Percentiles rank a stretch among this genome's conserved stretches.
phyloP scores from a whole-genome alignment of 208 protist genomes.

The Angomonas ambiguus region DNA sequence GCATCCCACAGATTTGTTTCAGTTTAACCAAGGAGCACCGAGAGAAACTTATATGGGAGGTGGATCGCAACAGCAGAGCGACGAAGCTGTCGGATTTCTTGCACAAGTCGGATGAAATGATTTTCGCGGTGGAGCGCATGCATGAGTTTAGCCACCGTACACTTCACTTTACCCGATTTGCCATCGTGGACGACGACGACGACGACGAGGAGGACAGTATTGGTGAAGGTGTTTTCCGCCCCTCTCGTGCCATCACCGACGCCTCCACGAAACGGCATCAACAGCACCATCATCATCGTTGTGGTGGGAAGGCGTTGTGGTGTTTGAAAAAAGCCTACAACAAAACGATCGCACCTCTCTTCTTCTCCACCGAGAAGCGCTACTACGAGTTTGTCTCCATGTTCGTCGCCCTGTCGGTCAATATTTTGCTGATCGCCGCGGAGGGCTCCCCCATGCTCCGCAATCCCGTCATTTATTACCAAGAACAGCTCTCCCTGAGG shows the following conservation, averaged over 20 bases:
- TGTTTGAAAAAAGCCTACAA: conserved; percentile 37
- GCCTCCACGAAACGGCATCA: background rate
- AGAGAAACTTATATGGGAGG: conserved; percentile 62
- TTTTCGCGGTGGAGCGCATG: conserved; percentile 71
- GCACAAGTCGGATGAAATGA: conserved; percentile 72
- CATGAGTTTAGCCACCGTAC: conserved; percentile 45
- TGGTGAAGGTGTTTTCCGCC: background rate
- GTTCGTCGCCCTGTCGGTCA: conserved; percentile 45
- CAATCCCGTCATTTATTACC: background rate
- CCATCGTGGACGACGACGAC: conserved; percentile 7
- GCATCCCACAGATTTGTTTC: conserved; percentile 63
- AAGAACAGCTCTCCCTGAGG: conserved; percentile 12
- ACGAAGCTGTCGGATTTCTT: conserved; percentile 83
- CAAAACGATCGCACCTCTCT: conserved; percentile 35
- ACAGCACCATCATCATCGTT: background rate
- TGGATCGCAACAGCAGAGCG: conserved; percentile 67
- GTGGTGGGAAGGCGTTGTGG: background rate
- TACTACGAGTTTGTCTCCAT: conserved; percentile 63
- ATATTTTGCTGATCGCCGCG: conserved; percentile 44
- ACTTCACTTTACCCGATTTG: conserved; percentile 41
- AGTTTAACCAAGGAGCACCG: conserved; percentile 62
- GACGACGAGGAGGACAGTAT: conserved; percentile 1
- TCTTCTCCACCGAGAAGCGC: conserved; percentile 40
- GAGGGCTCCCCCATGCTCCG: conserved; percentile 18
- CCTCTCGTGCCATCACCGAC: background rate